Conservation (phyloP, 2,329 filamentous ascomycete species). For the Hypoxylon sp. region DNA sequence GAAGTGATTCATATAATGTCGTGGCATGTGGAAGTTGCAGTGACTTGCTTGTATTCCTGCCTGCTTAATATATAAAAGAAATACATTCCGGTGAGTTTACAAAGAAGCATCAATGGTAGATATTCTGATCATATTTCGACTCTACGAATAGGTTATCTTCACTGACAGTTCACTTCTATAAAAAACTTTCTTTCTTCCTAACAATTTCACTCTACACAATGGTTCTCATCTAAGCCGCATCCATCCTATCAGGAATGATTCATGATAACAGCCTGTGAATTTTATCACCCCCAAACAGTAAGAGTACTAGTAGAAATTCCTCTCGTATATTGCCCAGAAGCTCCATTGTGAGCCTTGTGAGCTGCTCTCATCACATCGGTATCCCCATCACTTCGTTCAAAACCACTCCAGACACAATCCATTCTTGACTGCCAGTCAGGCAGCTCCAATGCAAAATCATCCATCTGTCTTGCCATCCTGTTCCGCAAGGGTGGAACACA, state of each 20-base stretch:
- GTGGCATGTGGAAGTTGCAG: neutral
- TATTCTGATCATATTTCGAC: neutral
- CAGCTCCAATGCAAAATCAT: constrained; percentile 39
- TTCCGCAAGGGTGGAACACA: constrained; percentile 32
- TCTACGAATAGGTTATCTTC: neutral
- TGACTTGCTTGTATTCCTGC: neutral
- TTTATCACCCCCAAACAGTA: neutral
- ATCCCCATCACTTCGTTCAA: constrained; percentile 14
- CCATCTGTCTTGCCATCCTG: constrained; percentile 33
- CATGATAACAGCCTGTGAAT: neutral
- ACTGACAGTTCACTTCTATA: neutral
- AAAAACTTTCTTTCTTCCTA: neutral
- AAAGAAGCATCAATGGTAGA: neutral
- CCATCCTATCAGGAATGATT: neutral
- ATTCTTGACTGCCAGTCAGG: constrained; percentile 9
- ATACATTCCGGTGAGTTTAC: neutral
- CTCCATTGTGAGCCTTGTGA: neutral
- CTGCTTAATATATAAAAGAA: neutral
- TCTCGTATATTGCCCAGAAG: too few relatives aligned
- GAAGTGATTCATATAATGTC: neutral
- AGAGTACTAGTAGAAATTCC: neutral
- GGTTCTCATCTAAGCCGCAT: neutral
- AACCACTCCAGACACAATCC: constrained; percentile 35
- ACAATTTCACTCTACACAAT: neutral
- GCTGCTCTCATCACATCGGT: constrained; percentile 18